A percentile compares a stretch with the other conserved stretches of the same genome.
Evolutionary conservation across 208 protist species (phyloP).

Genomic region (Wallacemonas sp.): DNA sequence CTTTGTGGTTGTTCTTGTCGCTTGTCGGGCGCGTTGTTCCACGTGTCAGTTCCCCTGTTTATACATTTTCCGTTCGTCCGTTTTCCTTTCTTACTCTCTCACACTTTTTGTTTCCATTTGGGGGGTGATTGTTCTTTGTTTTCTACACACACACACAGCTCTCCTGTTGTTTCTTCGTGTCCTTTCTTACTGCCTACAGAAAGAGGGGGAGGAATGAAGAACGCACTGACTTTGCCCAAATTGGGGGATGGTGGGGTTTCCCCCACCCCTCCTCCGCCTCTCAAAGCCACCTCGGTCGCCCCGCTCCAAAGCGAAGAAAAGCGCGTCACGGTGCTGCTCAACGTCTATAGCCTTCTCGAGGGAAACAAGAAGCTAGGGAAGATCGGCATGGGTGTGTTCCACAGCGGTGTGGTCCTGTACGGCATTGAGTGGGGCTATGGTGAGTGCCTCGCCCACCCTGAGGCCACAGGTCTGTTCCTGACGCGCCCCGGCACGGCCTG

Average conservation of each 20-base stretch:
- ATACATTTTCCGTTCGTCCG: not conserved
- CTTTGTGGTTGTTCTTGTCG: not conserved
- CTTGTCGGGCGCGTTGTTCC: too few species aligned
- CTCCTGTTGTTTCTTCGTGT: slow-evolving; percentile 13
- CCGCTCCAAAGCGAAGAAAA: slow-evolving; percentile 28
- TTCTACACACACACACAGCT: not conserved
- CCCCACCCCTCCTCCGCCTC: not conserved
- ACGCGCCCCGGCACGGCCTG: slow-evolving; percentile 70
- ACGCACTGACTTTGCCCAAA: not conserved
- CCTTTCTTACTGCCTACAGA: slow-evolving; percentile 17
- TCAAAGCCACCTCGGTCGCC: slow-evolving; percentile 19
- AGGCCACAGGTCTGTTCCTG: slow-evolving; percentile 76
- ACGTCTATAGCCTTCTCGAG: slow-evolving; percentile 80
- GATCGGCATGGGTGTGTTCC: slow-evolving; percentile 87
- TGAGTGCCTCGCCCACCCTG: slow-evolving; percentile 59
- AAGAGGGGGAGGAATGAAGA: too few species aligned
- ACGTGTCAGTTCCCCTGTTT: too few species aligned
- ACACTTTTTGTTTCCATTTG: slow-evolving; percentile 1
- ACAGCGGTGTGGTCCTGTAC: slow-evolving; percentile 87
- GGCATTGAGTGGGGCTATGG: slow-evolving; percentile 92
- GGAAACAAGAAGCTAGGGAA: slow-evolving; percentile 66
- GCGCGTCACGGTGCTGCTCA: slow-evolving; percentile 62
- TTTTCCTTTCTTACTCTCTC: not conserved
- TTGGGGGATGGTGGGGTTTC: slow-evolving; percentile 2
- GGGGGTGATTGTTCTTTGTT: not conserved